Base-by-base conservation (phyloP, 257 asterid species). In the Solanum lycopersicoides region DNA sequence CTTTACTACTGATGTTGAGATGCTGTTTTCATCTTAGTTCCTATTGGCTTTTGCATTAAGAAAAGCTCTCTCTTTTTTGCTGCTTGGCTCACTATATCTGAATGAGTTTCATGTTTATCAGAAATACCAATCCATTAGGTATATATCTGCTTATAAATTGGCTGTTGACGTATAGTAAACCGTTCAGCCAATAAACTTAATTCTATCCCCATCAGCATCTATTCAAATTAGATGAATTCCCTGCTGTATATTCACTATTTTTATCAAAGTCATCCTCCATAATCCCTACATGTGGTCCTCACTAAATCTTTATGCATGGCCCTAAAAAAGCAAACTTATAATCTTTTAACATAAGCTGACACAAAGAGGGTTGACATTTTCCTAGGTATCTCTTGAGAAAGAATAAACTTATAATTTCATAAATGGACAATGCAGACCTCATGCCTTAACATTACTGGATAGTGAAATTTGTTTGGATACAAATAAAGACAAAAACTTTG, bases 171-270 rank as follows among this genome's bases (percentile, higher is more conserved):
- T 39, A 23, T 75, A 21, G 47, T 41, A 82, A 45, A 71, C 15
- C 47, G 87, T 85, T 83, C 50, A 83, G 30, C 92, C 93, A 91
- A 91, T 91, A 45, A 85, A 37, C 21, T 72, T n/a, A 63, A 63
- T 63, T 53, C 44, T 32, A 65, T 93, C 91, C 89, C 95, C 92
- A 89, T 94, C 95, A 92, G 90, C 94, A 80, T 86, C 91, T 53
- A 87, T 76, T 88, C 83, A 88, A 44, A 75, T 34, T n/a, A 18
- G 83, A 65, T 90, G 86, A 87, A 77, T 50, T 77, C 88, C 90
- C 45, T 84, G 89, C 88, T 85, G 89, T 89, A 88, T 83, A 44
- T 86, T 80, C 89, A 83, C 91, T 80, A 18, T 47, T 83, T 87
- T 87, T 82, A 50, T 59, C 86, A 88, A 85, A 77, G 89, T 88